These are phyloP conservation scores for Arthrobotrys megalospora DNA, from an alignment of 2,329 filamentous ascomycete species.

Conservation along the genomic window DNA sequence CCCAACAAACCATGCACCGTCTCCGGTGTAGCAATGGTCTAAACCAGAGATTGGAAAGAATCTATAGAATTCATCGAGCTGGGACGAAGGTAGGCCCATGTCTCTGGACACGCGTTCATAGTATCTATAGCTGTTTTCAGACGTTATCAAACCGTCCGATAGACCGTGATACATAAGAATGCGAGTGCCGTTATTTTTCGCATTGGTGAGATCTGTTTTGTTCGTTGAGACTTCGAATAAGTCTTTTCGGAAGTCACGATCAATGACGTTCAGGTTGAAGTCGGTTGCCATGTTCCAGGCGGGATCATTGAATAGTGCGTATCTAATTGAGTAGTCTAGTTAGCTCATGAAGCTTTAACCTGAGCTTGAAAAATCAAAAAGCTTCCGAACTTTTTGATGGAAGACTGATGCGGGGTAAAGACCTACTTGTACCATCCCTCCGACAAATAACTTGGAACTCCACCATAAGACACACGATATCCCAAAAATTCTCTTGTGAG, in stretches of 20 bases:
- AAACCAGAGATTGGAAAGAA: slow-evolving; percentile 66
- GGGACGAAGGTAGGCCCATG: slow-evolving; percentile 34
- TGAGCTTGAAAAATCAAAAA: background rate
- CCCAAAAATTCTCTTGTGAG: slow-evolving; percentile 47
- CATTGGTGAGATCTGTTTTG: slow-evolving; percentile 67
- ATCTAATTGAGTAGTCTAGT: slow-evolving; percentile 64
- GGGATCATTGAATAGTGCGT: slow-evolving; percentile 68
- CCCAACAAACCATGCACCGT: slow-evolving; percentile 61
- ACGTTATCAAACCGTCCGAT: slow-evolving; percentile 38
- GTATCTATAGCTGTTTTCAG: slow-evolving; percentile 38
- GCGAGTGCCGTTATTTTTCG: slow-evolving; percentile 68
- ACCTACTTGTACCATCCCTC: slow-evolving; percentile 47
- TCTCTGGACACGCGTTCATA: slow-evolving; percentile 39
- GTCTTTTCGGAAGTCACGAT: slow-evolving; percentile 63
- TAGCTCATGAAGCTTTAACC: background rate
- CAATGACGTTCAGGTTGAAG: slow-evolving; percentile 68
- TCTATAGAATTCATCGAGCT: slow-evolving; percentile 66
- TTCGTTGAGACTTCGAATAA: slow-evolving; percentile 68
- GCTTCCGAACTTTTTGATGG: too few relatives aligned
- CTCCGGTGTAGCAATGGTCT: slow-evolving; percentile 66
- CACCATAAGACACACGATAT: slow-evolving; percentile 33
- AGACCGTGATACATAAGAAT: slow-evolving; percentile 71
- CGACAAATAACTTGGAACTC: slow-evolving; percentile 23
- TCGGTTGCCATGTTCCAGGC: slow-evolving; percentile 67
- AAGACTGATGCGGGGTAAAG: too few relatives aligned